Percentiles rank a stretch among this genome's conserved stretches.
phyloP scores from a whole-genome alignment of 2,329 filamentous ascomycete species.

The Canariomyces notabilis region DNA sequence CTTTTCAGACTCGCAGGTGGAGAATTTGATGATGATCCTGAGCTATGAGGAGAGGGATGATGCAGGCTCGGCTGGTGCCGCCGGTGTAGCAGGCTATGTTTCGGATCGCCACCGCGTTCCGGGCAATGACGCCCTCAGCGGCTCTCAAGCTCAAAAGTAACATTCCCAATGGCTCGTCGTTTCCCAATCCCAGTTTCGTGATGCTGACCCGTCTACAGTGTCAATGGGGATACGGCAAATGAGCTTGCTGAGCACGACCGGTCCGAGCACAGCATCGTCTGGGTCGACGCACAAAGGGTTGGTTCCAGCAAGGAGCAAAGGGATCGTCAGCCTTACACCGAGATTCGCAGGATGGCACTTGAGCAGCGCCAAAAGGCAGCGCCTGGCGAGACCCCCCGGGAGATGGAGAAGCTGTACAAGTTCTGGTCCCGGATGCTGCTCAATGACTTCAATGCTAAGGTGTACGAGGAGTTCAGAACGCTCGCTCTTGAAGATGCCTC shows the following conservation, averaged over 20 bases:
- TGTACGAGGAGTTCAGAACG: conserved; percentile 70
- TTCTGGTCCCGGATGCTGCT: conserved; percentile 72
- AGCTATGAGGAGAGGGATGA: conserved; percentile 17
- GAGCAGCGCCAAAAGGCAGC: conserved; percentile 33
- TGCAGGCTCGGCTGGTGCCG: conserved; percentile 1
- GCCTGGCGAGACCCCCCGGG: conserved; percentile 40
- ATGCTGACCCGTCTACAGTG: conserved; percentile 8
- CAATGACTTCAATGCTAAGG: conserved; percentile 66
- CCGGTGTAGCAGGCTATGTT: conserved; percentile 15
- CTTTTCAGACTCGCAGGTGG: conserved; percentile 29
- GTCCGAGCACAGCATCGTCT: conserved; percentile 13
- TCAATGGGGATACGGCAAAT: conserved; percentile 5
- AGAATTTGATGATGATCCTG: conserved; percentile 28
- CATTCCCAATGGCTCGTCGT: neutral
- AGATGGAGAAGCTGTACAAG: conserved; percentile 64
- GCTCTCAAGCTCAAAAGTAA: conserved; percentile 12
- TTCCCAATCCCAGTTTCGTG: neutral
- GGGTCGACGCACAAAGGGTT: conserved; percentile 15
- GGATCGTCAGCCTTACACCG: conserved; percentile 25
- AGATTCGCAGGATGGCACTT: conserved; percentile 38
- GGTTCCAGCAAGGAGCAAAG: conserved; percentile 13
- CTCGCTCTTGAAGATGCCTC: conserved; percentile 60
- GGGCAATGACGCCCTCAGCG: conserved; percentile 1
- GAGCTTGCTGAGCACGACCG: neutral
- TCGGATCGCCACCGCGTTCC: conserved; percentile 7